Percentiles rank a stretch among this genome's conserved stretches.
Conservation (phyloP, 345 rosid genomes). For the Euphorbia pulcherrima region DNA sequence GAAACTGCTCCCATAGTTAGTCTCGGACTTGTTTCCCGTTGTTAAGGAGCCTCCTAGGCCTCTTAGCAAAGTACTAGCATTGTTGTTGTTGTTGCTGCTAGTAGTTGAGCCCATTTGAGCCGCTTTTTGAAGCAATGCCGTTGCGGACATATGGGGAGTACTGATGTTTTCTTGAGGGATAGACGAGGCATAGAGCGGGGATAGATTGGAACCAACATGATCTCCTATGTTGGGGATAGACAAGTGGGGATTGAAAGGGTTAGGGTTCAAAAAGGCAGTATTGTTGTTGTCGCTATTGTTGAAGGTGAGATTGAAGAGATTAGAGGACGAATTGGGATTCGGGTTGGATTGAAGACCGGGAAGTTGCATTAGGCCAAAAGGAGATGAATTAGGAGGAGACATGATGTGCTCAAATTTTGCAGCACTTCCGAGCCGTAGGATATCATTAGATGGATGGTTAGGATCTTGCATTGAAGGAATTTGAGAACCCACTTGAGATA, state of each 20-base stretch:
- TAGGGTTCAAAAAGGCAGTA: conserved; percentile 17
- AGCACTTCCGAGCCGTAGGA: conserved; percentile 8
- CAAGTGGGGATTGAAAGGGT: conserved; percentile 7
- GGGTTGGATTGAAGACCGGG: conserved; percentile 15
- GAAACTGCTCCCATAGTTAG: conserved; percentile 14
- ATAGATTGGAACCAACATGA: conserved; percentile 8
- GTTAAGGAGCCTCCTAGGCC: conserved; percentile 11
- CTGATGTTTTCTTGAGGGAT: conserved; percentile 14
- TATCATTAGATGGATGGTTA: conserved; percentile 10
- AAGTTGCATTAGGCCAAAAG: conserved; percentile 21
- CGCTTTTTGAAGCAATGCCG: conserved; percentile 26
- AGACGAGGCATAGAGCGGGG: conserved; percentile 8
- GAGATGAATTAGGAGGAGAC: conserved; percentile 14
- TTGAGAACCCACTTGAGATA: conserved; percentile 21
- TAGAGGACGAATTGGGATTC: background rate
- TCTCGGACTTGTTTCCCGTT: conserved; percentile 3
- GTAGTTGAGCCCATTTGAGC: conserved; percentile 26
- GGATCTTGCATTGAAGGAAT: conserved; percentile 19
- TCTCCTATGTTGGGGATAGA: conserved; percentile 4
- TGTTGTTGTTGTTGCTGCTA: conserved; percentile 2
- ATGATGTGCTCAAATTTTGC: conserved; percentile 23
- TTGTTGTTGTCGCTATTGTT: conserved; percentile 5
- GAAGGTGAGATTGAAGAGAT: conserved; percentile 15
- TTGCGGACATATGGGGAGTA: conserved; percentile 21
- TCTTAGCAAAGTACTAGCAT: conserved; percentile 14